Percentiles rank a stretch among this genome's conserved stretches.
Conservation (phyloP, 2,329 filamentous ascomycete species). For the Sporothrix luriei region DNA sequence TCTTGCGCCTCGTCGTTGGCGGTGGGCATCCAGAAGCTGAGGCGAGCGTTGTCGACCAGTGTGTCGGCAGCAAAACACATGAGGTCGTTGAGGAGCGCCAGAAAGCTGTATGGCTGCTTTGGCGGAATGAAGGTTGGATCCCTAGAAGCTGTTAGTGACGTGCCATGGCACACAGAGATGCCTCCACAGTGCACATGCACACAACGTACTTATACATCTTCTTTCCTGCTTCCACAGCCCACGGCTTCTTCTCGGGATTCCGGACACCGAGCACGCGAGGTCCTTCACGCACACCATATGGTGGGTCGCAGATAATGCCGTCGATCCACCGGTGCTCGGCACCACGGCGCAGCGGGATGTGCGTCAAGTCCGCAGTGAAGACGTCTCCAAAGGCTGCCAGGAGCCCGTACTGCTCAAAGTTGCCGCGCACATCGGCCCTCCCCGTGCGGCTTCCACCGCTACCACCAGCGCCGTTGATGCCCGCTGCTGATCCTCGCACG, state of each 20-base stretch:
- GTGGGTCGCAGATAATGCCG: slow-evolving; percentile 92
- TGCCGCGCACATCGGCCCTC: slow-evolving; percentile 59
- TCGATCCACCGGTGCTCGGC: slow-evolving; percentile 63
- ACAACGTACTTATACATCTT: slow-evolving; percentile 65
- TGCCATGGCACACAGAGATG: not conserved
- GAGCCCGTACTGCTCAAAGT: slow-evolving; percentile 83
- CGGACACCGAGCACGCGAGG: slow-evolving; percentile 81
- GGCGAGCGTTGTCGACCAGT: slow-evolving; percentile 74
- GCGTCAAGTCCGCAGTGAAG: slow-evolving; percentile 85
- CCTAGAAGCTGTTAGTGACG: not conserved
- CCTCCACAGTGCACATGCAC: not conserved
- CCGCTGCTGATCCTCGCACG: slow-evolving; percentile 70
- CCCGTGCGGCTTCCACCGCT: slow-evolving; percentile 34
- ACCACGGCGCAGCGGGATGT: slow-evolving; percentile 67
- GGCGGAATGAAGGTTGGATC: slow-evolving; percentile 74
- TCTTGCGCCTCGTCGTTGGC: slow-evolving; percentile 77
- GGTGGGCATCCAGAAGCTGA: slow-evolving; percentile 98
- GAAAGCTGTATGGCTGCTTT: slow-evolving; percentile 89
- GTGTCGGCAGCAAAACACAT: slow-evolving; percentile 76
- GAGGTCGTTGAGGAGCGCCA: slow-evolving; percentile 87
- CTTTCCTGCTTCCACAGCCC: slow-evolving; percentile 68
- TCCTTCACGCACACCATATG: slow-evolving; percentile 92
- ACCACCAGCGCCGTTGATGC: slow-evolving; percentile 43
- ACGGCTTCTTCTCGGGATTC: slow-evolving; percentile 62
- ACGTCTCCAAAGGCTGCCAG: slow-evolving; percentile 68